Evolutionary conservation across 257 asterid genomes (phyloP), one percentile per base, ranked within the genome.

Genomic region (Cynanchum wilfordii): DNA sequence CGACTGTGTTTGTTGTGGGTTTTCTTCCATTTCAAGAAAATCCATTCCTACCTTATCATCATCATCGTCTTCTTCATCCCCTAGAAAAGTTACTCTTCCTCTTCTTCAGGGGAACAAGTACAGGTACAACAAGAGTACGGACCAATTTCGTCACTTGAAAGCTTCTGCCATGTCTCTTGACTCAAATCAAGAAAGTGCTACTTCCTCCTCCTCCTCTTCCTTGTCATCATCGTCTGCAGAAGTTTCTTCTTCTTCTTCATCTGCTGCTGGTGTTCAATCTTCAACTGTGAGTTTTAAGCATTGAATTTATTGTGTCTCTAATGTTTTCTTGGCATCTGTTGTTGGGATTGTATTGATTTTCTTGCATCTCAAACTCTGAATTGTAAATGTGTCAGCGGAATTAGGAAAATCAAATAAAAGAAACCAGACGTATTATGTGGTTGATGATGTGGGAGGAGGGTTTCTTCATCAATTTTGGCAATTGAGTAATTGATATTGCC

Each of bases 91-190:
- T 15, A 25, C 54, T 54, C 77, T 64, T 49, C 77, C 68, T 49
- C n/a, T 29, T 73, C 66, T 45, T 69, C 67, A 27, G 57, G 57
- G 57, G 52, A 60, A 65, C 82, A 50, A 68, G 70, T 45, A 13
- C 80, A 51, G 56, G 76, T 84, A 80, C 51, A 84, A 80, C 51
- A 83, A 77, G 69, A 73, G 80, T 47, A 84, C 76, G 69, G 75
- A 79, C 47, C 80, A 77, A 75, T 55, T 72, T 63, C 79, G 50
- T 73, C 59, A 20, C 22, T 49, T 66, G 69, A 77, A 86, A 73
- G 84, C 86, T 84, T 75, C 80, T 47, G 78, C 81, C 73, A 89
- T 88, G 96, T 82, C 96, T 54, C 75, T 70, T 3, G 85, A 86
- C 54, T 80, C 95, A 71, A 86, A 69, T 62, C 86, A 87, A 17